A percentile compares a stretch with the other conserved stretches of the same genome.
These are phyloP conservation scores for Calonectria ilicicola DNA, from an alignment of 2,329 filamentous ascomycete species.

Conservation along the genomic window DNA sequence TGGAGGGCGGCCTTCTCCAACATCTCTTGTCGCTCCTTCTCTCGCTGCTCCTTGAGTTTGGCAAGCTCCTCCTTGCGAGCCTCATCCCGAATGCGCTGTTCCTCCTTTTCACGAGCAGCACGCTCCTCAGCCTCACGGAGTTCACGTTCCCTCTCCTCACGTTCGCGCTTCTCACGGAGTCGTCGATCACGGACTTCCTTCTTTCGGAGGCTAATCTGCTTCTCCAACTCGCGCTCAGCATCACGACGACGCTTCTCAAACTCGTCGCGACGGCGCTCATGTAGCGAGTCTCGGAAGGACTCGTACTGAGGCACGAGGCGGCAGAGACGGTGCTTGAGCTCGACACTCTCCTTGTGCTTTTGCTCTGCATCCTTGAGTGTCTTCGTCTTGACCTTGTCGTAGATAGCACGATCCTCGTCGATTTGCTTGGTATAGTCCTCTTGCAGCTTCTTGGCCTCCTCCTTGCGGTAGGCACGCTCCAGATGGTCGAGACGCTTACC, in stretches of 20 bases:
- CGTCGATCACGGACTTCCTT: constrained; percentile 89
- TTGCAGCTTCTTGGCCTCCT: constrained; percentile 91
- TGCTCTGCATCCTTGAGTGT: constrained; percentile 83
- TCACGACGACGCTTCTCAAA: constrained; percentile 94
- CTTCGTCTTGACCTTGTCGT: constrained; percentile 82
- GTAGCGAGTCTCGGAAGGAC: constrained; percentile 83
- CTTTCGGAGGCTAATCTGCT: constrained; percentile 87
- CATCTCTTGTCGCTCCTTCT: constrained; percentile 76
- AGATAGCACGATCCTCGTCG: constrained; percentile 80
- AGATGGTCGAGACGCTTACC: constrained; percentile 97
- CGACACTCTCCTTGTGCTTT: constrained; percentile 93
- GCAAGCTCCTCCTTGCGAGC: constrained; percentile 79
- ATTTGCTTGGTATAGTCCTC: constrained; percentile 89
- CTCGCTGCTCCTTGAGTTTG: constrained; percentile 74
- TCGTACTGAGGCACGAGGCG: constrained; percentile 89
- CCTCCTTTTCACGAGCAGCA: constrained; percentile 83
- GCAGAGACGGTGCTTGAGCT: constrained; percentile 91
- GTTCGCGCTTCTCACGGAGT: constrained; percentile 84
- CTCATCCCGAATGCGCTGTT: constrained; percentile 83
- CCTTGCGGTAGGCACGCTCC: constrained; percentile 95
- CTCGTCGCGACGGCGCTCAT: constrained; percentile 90
- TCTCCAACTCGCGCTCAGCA: constrained; percentile 92
- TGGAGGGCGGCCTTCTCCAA: constrained; percentile 76
- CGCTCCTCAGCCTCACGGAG: constrained; percentile 89
- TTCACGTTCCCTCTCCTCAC: constrained; percentile 84